These are phyloP conservation scores for Acanthamoeba comandoni DNA, from an alignment of 208 protist species.

Conservation along the genomic window DNA sequence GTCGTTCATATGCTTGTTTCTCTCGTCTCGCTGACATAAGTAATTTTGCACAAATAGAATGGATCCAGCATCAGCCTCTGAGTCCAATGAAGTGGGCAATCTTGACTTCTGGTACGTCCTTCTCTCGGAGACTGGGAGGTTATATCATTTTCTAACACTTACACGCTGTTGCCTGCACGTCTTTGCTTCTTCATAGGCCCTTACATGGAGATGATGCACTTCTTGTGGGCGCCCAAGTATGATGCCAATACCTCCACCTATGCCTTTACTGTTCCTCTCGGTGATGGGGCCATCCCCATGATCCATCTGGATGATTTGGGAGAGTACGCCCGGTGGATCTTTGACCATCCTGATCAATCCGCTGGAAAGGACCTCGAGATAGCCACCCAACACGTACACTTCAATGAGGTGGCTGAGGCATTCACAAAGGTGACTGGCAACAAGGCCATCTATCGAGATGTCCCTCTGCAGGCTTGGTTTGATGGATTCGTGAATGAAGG, in stretches of 20 bases:
- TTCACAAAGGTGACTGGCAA: slow-evolving; percentile 1
- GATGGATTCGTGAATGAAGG: not conserved
- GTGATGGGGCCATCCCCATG: slow-evolving; percentile 41
- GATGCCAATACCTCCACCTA: not conserved
- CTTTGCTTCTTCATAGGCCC: too few species aligned
- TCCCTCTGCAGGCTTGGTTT: not conserved
- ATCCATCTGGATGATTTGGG: slow-evolving; percentile 49
- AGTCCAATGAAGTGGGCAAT: slow-evolving; percentile 28
- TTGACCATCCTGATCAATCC: slow-evolving; percentile 11
- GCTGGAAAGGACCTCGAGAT: slow-evolving; percentile 18
- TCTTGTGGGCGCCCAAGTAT: slow-evolving; percentile 20
- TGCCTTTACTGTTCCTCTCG: not conserved
- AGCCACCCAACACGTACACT: not conserved
- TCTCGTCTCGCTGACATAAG: not conserved
- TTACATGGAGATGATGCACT: slow-evolving; percentile 70
- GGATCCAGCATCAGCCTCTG: slow-evolving; percentile 22
- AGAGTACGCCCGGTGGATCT: slow-evolving; percentile 15
- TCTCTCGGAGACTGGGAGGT: too few species aligned
- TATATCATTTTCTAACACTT: not conserved
- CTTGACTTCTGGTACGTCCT: not conserved
- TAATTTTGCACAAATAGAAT: not conserved
- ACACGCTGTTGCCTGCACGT: not conserved
- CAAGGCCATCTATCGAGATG: not conserved
- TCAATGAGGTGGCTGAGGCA: not conserved
- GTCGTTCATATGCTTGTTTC: not conserved